Evolutionary conservation across 768 basidiomycete species (phyloP).

Genomic region (Dioszegia hungarica): DNA sequence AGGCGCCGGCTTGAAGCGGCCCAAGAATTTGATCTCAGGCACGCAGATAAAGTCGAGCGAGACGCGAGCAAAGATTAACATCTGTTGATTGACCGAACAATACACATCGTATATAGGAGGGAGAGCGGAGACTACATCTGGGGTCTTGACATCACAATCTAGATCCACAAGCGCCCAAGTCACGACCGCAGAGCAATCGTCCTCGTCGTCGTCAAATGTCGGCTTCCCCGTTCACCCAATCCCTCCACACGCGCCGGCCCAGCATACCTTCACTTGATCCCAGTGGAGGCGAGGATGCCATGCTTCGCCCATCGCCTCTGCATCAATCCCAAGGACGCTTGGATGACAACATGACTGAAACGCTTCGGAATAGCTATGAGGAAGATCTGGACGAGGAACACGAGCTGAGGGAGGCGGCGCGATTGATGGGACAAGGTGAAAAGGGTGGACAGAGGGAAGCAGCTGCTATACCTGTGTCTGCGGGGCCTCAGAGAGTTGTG

Average conservation of each 20-base stretch:
- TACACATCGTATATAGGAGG: no score
- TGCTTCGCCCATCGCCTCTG: neutral
- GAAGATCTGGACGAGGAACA: neutral
- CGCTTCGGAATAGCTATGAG: neutral
- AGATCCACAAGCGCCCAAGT: no score
- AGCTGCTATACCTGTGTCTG: neutral
- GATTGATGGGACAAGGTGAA: neutral
- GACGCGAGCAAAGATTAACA: no score
- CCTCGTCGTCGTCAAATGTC: no score
- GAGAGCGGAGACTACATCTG: no score
- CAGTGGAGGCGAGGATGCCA: neutral
- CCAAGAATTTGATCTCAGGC: no score
- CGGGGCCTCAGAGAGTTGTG: neutral
- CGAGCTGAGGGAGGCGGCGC: neutral
- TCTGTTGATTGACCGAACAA: no score
- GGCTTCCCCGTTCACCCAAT: no score
- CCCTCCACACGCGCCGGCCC: neutral
- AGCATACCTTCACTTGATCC: neutral
- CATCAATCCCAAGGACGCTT: neutral
- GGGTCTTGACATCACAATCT: no score
- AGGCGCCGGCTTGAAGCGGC: no score
- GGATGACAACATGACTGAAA: neutral
- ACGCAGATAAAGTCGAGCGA: no score
- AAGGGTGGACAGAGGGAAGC: neutral
- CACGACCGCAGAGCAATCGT: no score